Conservation (phyloP, 2,329 filamentous ascomycete species). For the Monilinia fructicola region DNA sequence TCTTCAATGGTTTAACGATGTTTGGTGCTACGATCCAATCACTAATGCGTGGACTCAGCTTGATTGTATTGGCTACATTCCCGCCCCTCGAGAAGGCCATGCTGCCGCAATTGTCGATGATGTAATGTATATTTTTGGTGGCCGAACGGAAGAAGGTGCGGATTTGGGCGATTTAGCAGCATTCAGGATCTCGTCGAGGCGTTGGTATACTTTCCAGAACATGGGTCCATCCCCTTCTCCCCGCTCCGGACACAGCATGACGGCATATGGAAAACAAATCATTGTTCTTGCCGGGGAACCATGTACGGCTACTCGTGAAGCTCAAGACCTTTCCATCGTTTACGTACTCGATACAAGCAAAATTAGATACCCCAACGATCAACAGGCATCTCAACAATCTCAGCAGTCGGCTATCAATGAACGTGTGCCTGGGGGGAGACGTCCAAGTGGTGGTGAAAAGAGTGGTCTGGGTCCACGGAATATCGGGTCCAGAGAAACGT, state of each 20-base stretch:
- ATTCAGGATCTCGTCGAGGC: conserved; percentile 74
- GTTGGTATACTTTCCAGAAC: conserved; percentile 99
- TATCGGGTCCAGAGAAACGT: conserved; percentile 37
- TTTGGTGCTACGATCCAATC: conserved; percentile 90
- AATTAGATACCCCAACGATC: conserved; percentile 90
- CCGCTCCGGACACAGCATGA: conserved; percentile 96
- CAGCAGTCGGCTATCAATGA: conserved; percentile 44
- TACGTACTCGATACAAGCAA: conserved; percentile 95
- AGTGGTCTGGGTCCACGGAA: conserved; percentile 33
- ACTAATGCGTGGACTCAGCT: conserved; percentile 82
- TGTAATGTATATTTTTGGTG: conserved; percentile 99
- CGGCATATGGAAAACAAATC: conserved; percentile 86
- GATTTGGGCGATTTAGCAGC: conserved; percentile 93
- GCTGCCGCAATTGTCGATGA: conserved; percentile 91
- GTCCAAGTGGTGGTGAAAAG: conserved; percentile 48
- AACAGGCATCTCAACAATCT: conserved; percentile 42
- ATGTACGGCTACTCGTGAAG: conserved; percentile 77
- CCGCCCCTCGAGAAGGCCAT: conserved; percentile 88
- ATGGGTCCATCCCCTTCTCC: conserved; percentile 96
- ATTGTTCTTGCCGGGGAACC: conserved; percentile 93
- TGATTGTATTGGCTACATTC: conserved; percentile 97
- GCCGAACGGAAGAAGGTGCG: conserved; percentile 86
- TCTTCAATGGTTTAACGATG: conserved; percentile 96
- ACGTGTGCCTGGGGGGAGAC: conserved; percentile 41
- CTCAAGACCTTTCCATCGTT: conserved; percentile 80